Evolutionary conservation across 176 grass and related monocot species (phyloP).

Genomic region (Secale cereale): DNA sequence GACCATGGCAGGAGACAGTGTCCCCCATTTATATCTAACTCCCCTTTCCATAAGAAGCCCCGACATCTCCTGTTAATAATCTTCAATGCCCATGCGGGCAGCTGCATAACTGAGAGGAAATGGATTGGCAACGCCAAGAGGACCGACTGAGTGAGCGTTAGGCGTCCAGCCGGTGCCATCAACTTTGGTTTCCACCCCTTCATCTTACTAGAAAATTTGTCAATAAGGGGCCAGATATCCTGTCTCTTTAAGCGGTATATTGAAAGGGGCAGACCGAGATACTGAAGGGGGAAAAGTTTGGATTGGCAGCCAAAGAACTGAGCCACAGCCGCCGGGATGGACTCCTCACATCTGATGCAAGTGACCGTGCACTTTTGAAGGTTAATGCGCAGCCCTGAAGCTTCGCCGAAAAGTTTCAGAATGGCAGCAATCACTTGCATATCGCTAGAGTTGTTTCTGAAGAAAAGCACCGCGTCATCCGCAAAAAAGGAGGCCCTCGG

Average conservation of each 20-base stretch:
- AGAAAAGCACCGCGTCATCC: too few species aligned
- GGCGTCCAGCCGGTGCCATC: neutral
- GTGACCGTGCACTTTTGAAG: too few species aligned
- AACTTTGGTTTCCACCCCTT: neutral
- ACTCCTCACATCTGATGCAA: too few species aligned
- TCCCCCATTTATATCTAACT: neutral
- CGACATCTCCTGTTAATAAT: neutral
- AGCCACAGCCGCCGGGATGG: too few species aligned
- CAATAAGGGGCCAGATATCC: neutral
- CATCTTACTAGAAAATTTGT: neutral
- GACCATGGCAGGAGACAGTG: neutral
- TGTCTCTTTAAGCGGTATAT: fast-evolving
- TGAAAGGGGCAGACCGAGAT: neutral
- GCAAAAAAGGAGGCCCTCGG: too few species aligned
- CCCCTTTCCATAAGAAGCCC: neutral
- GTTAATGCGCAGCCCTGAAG: too few species aligned
- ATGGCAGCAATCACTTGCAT: too few species aligned
- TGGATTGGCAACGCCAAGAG: neutral
- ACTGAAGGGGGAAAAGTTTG: too few species aligned
- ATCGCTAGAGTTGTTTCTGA: too few species aligned
- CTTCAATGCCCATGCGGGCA: neutral
- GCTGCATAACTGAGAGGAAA: neutral
- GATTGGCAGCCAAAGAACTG: too few species aligned
- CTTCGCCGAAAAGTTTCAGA: too few species aligned
- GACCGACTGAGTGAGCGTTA: neutral